Percentiles rank a stretch among this genome's conserved stretches.
Evolutionary conservation across 176 grass and related monocot genomes (phyloP).

Genomic region (Lolium perenne): DNA sequence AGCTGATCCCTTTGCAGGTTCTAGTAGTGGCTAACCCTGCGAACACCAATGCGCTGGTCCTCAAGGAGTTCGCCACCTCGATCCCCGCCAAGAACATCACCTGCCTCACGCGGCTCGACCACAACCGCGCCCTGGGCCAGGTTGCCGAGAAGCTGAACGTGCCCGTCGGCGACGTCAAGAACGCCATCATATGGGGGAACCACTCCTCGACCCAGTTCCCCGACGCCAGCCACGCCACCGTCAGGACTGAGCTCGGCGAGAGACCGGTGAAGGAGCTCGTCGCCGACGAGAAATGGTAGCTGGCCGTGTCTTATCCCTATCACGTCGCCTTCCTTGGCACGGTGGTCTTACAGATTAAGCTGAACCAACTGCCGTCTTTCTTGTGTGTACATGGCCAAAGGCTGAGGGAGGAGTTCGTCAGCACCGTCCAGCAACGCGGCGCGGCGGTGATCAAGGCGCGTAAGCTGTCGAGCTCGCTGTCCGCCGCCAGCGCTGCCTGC

Average conservation of each 20-base stretch:
- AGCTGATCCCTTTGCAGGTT: constrained; percentile 43
- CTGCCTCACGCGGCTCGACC: constrained; percentile 88
- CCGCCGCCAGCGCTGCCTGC: constrained; percentile 72
- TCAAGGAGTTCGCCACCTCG: constrained; percentile 64
- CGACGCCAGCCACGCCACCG: constrained; percentile 68
- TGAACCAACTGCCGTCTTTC: neutral
- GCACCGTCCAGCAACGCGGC: constrained; percentile 63
- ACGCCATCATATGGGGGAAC: constrained; percentile 83
- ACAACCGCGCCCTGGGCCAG: constrained; percentile 78
- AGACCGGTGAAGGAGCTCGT: constrained; percentile 58
- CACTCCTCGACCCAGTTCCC: constrained; percentile 88
- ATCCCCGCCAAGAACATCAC: constrained; percentile 83
- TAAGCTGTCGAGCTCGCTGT: constrained; percentile 74
- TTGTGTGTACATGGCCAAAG: constrained; percentile 7
- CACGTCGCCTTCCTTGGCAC: neutral
- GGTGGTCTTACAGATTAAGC: no score
- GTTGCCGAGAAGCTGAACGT: constrained; percentile 66
- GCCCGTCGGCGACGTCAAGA: constrained; percentile 64
- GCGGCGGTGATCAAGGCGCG: constrained; percentile 67
- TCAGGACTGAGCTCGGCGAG: constrained; percentile 50
- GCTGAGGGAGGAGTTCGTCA: constrained; percentile 72
- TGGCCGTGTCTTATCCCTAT: neutral
- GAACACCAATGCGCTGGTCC: constrained; percentile 77
- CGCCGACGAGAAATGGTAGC: constrained; percentile 65
- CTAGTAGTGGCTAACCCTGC: constrained; percentile 87